Evolutionary conservation across 768 basidiomycete genomes (phyloP).

Genomic region (Mycena galopus): DNA sequence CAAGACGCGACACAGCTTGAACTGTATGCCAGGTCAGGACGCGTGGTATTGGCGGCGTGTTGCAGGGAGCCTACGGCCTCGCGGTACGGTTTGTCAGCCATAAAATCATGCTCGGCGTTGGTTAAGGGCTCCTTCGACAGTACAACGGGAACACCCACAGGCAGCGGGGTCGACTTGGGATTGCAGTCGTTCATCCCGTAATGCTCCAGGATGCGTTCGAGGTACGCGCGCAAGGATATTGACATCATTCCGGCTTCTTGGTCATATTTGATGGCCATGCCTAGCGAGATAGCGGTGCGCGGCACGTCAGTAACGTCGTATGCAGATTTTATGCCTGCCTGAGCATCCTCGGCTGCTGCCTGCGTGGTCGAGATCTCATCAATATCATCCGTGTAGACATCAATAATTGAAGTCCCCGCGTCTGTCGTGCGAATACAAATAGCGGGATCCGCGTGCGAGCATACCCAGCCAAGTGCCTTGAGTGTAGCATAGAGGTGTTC

Average conservation of each 20-base stretch:
- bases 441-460: too few relatives aligned
- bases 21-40: slow-evolving; percentile 44
- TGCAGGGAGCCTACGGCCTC: slow-evolving; percentile 40
- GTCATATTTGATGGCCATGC: slow-evolving; percentile 8
- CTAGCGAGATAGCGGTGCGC: slow-evolving; percentile 37
- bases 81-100: slow-evolving; percentile 39
- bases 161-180: slow-evolving; percentile 43
- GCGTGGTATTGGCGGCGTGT: slow-evolving; percentile 39
- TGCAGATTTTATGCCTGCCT: slow-evolving; percentile 9
- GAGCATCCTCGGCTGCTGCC: too few relatives aligned
- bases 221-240: slow-evolving; percentile 29
- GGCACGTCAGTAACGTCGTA: slow-evolving; percentile 38
- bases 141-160: slow-evolving; percentile 25
- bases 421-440: too few relatives aligned
- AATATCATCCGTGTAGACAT: too few relatives aligned
- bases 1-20: slow-evolving; percentile 38
- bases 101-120: too few relatives aligned
- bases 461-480: too few relatives aligned
- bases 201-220: neutral
- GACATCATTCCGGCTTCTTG: slow-evolving; percentile 16
- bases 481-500: too few relatives aligned
- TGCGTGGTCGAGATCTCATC: too few relatives aligned
- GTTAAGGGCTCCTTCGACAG: slow-evolving; percentile 33
- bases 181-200: slow-evolving; percentile 28
- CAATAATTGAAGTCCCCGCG: too few relatives aligned